phyloP scores from a whole-genome alignment of 768 basidiomycete genomes.

The Steccherinum ochraceum region DNA sequence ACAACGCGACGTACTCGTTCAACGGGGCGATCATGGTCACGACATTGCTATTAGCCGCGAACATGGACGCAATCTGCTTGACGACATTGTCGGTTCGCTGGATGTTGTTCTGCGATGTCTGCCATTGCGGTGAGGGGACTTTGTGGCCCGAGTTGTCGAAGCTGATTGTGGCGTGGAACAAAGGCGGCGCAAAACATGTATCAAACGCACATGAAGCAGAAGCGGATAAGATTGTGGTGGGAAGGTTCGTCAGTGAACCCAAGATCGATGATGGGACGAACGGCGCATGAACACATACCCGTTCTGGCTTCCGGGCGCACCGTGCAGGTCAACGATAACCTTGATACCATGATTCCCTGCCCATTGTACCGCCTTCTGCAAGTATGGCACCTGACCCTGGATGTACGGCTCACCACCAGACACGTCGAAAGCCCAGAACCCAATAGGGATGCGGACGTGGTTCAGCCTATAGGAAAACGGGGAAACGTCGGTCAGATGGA shows the following conservation, averaged over 20 bases:
- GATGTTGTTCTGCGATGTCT: slow-evolving; percentile 57
- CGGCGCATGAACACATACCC: slow-evolving; percentile 38
- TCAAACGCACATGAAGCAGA: neutral
- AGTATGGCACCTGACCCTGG: slow-evolving; percentile 68
- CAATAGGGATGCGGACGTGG: slow-evolving; percentile 80
- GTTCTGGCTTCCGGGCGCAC: slow-evolving; percentile 81
- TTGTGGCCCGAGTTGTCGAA: slow-evolving; percentile 80
- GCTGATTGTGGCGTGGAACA: slow-evolving; percentile 27
- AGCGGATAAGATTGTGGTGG: neutral
- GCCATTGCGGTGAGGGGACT: slow-evolving; percentile 60
- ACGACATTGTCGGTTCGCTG: slow-evolving; percentile 63
- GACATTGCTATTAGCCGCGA: slow-evolving; percentile 41
- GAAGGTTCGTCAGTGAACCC: slow-evolving; percentile 2
- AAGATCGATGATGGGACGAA: neutral
- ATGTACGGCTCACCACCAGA: slow-evolving; percentile 73
- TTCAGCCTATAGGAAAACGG: slow-evolving; percentile 48
- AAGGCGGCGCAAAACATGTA: neutral
- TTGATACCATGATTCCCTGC: slow-evolving; percentile 68
- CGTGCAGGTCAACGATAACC: slow-evolving; percentile 66
- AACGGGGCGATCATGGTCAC: slow-evolving; percentile 69
- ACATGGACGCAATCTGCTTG: slow-evolving; percentile 54
- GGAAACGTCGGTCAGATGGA: slow-evolving; percentile 8
- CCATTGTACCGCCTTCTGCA: slow-evolving; percentile 62
- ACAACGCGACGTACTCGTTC: slow-evolving; percentile 60
- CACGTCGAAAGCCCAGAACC: slow-evolving; percentile 88